Evolutionary conservation across 2,329 filamentous ascomycete genomes (phyloP), one percentile per base, ranked within the genome.

Genomic region (Orbilia quercus): DNA sequence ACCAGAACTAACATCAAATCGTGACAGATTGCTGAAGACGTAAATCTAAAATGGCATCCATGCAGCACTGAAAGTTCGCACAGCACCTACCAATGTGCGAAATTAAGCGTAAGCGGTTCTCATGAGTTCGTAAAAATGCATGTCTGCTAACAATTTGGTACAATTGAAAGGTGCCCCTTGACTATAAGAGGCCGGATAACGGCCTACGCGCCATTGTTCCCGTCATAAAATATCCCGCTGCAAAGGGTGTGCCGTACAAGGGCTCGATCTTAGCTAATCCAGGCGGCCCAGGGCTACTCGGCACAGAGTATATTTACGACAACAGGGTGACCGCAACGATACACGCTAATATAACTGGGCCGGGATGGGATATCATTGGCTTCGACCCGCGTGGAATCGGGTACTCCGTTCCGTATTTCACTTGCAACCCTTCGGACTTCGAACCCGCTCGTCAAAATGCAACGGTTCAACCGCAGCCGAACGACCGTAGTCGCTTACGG

Each of bases 151-250:
- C n/a, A n/a, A n/a, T n/a, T n/a, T n/a, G n/a, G n/a, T n/a, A n/a
- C n/a, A n/a, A n/a, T n/a, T n/a, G n/a, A 34, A 34, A n/a, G 81
- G 84, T 9, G 12, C 81, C 83, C 7, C 83, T 84, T 81, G 83
- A 84, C 75, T 84, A 84, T 72, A 77, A 80, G 71, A 80, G 81
- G 11, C 82, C 82, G 6, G 69, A 83, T 38, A 80, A 81, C 67
- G 77, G 51, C 1, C 34, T 72, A 3, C 22, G 25, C 14, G 66
- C 66, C 3, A 44, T 65, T 25, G 44, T 72, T 7, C 66, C 66
- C 7, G 47, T 72, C 7, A 38, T 72, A 7, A 64, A 65, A 31
- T 57, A 48, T 11, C 51, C 58, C 2, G 67, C 67, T 1, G 57
- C 53, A 7, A 50, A 50, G 11, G 82, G 82, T 28, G 50, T 57